Evolutionary conservation across 805 yeast species (phyloP).

Genomic region (Pichia thaimueangensis): DNA sequence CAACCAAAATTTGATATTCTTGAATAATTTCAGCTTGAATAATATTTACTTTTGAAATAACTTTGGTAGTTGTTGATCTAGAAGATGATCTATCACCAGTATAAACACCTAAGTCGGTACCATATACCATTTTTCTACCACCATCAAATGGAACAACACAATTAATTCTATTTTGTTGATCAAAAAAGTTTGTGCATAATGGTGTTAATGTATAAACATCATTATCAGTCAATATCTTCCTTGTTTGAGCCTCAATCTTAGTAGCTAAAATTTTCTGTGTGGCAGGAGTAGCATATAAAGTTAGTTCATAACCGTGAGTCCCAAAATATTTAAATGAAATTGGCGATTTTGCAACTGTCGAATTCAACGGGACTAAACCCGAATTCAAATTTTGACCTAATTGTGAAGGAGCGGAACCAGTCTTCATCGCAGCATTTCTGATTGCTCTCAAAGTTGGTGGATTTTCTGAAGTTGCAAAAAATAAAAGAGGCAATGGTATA

Average conservation of each 20-base stretch:
- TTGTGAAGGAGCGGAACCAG: constrained; percentile 28
- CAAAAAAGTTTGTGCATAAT: constrained; percentile 70
- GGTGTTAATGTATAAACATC: constrained; percentile 77
- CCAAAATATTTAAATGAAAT: constrained; percentile 49
- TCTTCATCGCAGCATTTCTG: constrained; percentile 34
- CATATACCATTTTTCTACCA: constrained; percentile 82
- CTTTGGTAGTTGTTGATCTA: constrained; percentile 49
- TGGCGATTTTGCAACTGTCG: constrained; percentile 35
- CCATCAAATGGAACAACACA: constrained; percentile 94
- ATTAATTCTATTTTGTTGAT: constrained; percentile 67
- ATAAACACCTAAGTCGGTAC: constrained; percentile 88
- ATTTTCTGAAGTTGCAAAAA: constrained; percentile 72
- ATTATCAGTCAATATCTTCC: constrained; percentile 58
- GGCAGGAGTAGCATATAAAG: constrained; percentile 48
- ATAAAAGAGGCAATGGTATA: constrained; percentile 70
- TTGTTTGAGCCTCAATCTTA: constrained; percentile 74
- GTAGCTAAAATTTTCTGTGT: constrained; percentile 78
- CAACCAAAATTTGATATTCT: constrained; percentile 77
- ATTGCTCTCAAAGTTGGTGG: constrained; percentile 52
- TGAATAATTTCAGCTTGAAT: constrained; percentile 88
- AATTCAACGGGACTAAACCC: constrained; percentile 18
- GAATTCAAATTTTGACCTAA: constrained; percentile 19
- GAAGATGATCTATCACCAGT: constrained; percentile 58
- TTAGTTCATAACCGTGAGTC: constrained; percentile 46
- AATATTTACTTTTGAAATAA: constrained; percentile 68